Base-by-base conservation (phyloP, 768 basidiomycete species). In the Suillus paluster region DNA sequence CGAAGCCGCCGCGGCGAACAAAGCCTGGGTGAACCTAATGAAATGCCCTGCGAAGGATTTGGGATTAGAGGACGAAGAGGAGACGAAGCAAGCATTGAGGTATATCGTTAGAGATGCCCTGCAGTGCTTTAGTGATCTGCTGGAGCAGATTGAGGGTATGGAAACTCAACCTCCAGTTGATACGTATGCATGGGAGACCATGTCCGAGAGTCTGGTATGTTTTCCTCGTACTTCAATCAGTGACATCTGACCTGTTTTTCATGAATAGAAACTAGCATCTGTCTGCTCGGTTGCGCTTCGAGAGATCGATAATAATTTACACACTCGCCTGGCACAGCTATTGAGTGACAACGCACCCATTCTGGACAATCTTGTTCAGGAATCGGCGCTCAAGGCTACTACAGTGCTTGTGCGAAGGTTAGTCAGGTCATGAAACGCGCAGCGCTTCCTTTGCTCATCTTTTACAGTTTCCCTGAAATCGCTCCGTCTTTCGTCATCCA, bases 181-280 rank as follows among this genome's bases (percentile, higher is more conserved):
- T 71, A 92, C 90, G n/a, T 95, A 94, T 74, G 87, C 91, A 57
- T 95, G 90, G 89, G 94, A 95, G 71, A 95, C 94, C 0, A 89
- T 95, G 88, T 92, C 94, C 11, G 94, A 95, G 71, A 91, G 90
- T 66, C 74, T 95, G 82, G 94, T 93, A 85, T 75, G 44, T 23
- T 55, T 27, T 59, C 58, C 12, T 25, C 25, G 21, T 5, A 23
- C 50, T 36, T 14, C 14, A n/a, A 42, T 17, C 38, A n/a, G 52
- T 55, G 25, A 21, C 33, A 19, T 61, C 57, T 49, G 10, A 59
- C 5, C 17, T 39, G 6, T 55, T 7, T 21, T 44, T 8, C 3
- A 30, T 15, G 50, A n/a, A 0, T 67, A 95, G 94, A 95, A 95
- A 92, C 78, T 95, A 21, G 89, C 91, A 4, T 87, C 92, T 4